Evolutionary conservation across 177 flowering plant genomes (phyloP), one percentile per base, ranked within the genome.

Genomic region (Vitis hybrid): DNA sequence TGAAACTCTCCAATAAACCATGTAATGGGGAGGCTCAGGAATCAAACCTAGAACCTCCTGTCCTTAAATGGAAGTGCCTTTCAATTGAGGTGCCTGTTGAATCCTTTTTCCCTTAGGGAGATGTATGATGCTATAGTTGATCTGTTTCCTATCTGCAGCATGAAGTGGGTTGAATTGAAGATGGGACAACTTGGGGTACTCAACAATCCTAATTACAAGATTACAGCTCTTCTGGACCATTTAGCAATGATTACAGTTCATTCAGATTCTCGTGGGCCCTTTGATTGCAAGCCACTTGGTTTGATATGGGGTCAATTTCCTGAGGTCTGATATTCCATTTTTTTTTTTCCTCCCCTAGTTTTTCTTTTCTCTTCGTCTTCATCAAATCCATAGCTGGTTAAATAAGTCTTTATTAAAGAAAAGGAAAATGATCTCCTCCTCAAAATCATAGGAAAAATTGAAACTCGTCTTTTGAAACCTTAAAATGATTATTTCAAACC

Each of bases 141-240:
- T 57, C 24, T 12, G 44, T 70, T 76, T 73, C 47, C 54, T 71
- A 77, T 72, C 24, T 79, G 80, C 85, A 96, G 99, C 81, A 89
- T 94, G 97, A 96, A 87, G 74, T 94, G 99, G 99, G 95, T 96
- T 78, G 94, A 96, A 71, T 60, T 92, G 80, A 96, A 96, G 83
- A 96, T 96, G 99, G 90, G 80, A 63, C 92, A 96, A 81, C 97
- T 96, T 31, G 99, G 98, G n/a, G 98, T 96, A 13, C 94, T 96
- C 33, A 66, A 78, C 76, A 87, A 94, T 82, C 94, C 98, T 5
- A 82, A 90, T 86, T 96, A 94, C 84, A 92, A 91, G 85, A 90
- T 96, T 62, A 90, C 95, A 19, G 98, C 99, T 44, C 94, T 96
- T 74, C 80, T 96, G 11, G 98, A 94, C 69, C 97, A 92, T 77